Base-by-base conservation (phyloP, 1,284 basidiomycete genomes). In the Cryptococcus deneoformans region DNA sequence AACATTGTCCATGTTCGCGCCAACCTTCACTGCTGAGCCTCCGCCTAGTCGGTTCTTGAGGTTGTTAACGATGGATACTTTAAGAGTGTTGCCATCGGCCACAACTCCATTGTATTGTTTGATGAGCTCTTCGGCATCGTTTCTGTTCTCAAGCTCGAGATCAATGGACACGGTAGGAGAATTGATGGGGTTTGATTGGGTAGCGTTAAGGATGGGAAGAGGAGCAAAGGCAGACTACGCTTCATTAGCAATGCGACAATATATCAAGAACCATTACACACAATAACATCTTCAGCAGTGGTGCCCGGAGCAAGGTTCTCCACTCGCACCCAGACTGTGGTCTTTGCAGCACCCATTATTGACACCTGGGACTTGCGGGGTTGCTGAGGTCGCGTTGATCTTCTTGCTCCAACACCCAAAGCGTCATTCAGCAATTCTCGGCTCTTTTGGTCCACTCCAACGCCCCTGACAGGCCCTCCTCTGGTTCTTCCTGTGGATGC, bases 241-340 rank as follows among this genome's bases (percentile, higher is more conserved):
- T 38, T 53, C 38, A 40, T 14, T 20, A 6, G 11, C 2, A n/a
- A 12, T 9, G 6, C 42, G 11, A 9, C 20, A n/a, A 38, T 14
- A 11, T 35, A 12, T 51, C 5, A 20, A 20, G 29, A 7, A 8
- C n/a, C 14, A 14, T 34, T 46, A 73, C 82, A 57, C 54, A 85
- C 85, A 68, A 85, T 84, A 54, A 92, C 90, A 69, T 92, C 90
- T 38, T 87, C 89, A 24, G 88, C 82, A 2, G 87, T 90, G 35
- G 90, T 92, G 5, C 90, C 90, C 16, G 77, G 78, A 6, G 87
- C 88, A 35, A 92, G 77, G 6, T 87, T 88, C 8, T 84, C 80
- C 12, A 92, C 86, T 66, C 90, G 84, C 0, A 92, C 85, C 51
- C 89, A 85, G 59, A 88, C 88, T 10, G 64, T 64, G 7, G 84